Percentiles rank a stretch among this genome's conserved stretches.
Evolutionary conservation across 2,329 filamentous ascomycete species (phyloP).

Genomic region (Ceratocystis diversiconidia): DNA sequence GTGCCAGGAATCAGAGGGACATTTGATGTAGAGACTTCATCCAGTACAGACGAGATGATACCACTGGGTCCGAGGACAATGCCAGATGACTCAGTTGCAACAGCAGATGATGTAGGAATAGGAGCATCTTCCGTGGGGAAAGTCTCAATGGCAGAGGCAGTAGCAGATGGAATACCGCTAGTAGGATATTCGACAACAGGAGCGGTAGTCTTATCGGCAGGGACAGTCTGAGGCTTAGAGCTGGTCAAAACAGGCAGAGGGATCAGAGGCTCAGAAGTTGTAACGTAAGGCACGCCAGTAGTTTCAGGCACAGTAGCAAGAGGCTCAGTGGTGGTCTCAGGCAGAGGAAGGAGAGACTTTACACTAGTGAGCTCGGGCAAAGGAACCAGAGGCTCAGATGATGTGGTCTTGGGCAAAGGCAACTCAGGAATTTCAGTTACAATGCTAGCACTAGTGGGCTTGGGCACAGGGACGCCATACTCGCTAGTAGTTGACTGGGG

Average conservation of each 20-base stretch:
- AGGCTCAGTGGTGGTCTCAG: background rate
- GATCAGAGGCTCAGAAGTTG: background rate
- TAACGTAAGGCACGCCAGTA: background rate
- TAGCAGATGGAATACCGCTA: background rate
- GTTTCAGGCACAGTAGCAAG: background rate
- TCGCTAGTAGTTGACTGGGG: background rate
- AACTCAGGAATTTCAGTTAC: no score
- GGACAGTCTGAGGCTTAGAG: background rate
- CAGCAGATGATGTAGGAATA: slow-evolving; percentile 18
- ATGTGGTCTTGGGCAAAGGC: background rate
- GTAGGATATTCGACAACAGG: background rate
- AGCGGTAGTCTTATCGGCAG: slow-evolving; percentile 18
- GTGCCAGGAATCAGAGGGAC: background rate
- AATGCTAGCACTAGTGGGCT: background rate
- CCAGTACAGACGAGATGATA: slow-evolving; percentile 22
- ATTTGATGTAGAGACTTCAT: background rate
- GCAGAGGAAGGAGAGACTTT: background rate
- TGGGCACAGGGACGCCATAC: background rate
- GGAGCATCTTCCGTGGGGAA: slow-evolving; percentile 18
- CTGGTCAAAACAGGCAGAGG: background rate
- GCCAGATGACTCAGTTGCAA: slow-evolving; percentile 7
- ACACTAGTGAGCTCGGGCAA: background rate
- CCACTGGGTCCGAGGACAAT: slow-evolving; percentile 26
- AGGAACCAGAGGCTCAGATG: background rate
- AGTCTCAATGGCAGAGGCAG: slow-evolving; percentile 6